Evolutionary conservation across 768 basidiomycete species (phyloP).

Genomic region (Obba rivulosa): DNA sequence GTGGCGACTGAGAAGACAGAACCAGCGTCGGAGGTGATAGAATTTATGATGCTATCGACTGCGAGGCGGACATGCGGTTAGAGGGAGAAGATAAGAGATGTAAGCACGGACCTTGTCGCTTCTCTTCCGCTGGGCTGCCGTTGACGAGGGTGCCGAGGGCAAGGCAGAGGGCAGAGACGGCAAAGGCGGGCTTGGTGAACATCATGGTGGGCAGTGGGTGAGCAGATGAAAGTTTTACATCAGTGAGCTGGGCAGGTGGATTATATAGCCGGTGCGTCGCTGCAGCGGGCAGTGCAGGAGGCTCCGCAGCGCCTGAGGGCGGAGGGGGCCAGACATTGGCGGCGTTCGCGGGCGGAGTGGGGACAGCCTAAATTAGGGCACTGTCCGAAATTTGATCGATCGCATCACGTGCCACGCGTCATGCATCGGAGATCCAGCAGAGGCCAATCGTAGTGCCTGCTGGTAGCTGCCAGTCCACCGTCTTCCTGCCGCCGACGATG

Average conservation of each 20-base stretch:
- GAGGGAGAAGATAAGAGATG: neutral
- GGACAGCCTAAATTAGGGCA: too few relatives aligned
- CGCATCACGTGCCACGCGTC: neutral
- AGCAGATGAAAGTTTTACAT: conserved; percentile 5
- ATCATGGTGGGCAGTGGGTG: conserved; percentile 9
- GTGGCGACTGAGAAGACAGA: conserved; percentile 23
- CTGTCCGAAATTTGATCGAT: too few relatives aligned
- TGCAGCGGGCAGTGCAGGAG: too few relatives aligned
- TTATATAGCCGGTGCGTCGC: neutral
- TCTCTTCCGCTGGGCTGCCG: conserved; percentile 28
- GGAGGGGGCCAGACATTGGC: too few relatives aligned
- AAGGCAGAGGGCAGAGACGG: conserved; percentile 14
- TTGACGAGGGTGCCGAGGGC: conserved; percentile 32
- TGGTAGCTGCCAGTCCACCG: neutral
- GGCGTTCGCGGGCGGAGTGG: too few relatives aligned
- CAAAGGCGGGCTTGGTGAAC: conserved; percentile 10
- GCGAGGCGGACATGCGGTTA: conserved; percentile 6
- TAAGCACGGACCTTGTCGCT: conserved; percentile 38
- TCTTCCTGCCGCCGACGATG: conserved; percentile 54
- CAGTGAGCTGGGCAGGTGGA: conserved; percentile 1
- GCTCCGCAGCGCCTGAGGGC: too few relatives aligned
- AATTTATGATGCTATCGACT: conserved; percentile 35
- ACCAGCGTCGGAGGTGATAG: conserved; percentile 31
- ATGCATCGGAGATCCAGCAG: neutral
- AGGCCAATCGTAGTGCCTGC: neutral